Conservation (phyloP, 176 grass and related monocot genomes). For the Aegilops sharonensis region DNA sequence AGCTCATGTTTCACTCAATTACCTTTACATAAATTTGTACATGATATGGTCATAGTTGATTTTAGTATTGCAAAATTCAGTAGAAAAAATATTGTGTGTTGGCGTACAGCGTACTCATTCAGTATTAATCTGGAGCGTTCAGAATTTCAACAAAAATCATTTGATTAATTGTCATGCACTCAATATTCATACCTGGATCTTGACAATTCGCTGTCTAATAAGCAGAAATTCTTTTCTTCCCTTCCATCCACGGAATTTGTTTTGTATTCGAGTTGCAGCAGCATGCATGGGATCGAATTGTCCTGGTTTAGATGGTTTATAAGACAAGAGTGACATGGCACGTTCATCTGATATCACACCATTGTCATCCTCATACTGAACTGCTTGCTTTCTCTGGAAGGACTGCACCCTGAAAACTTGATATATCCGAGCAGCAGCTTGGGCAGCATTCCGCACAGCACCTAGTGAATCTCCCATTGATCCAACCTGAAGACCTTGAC, state of each 20-base stretch:
- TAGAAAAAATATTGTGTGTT: no score
- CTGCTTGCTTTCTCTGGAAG: conserved; percentile 92
- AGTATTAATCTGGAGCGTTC: not conserved
- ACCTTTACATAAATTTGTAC: not conserved
- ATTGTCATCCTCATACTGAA: conserved; percentile 68
- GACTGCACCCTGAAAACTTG: conserved; percentile 95
- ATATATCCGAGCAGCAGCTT: conserved; percentile 73
- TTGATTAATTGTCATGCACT: not conserved
- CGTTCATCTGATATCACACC: conserved; percentile 66
- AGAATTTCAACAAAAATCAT: not conserved
- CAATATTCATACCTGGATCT: conserved; percentile 75
- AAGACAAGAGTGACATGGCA: conserved; percentile 58
- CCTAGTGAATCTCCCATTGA: conserved; percentile 79
- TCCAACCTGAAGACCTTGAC: conserved; percentile 39
- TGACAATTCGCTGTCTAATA: conserved; percentile 78
- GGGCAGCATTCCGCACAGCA: conserved; percentile 89
- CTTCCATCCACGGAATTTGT: conserved; percentile 91
- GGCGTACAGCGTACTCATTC: not conserved
- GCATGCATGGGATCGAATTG: conserved; percentile 61
- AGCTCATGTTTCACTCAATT: not conserved
- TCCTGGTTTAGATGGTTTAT: conserved; percentile 66
- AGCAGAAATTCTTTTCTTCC: conserved; percentile 91
- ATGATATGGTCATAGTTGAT: not conserved
- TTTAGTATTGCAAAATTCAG: conserved; percentile 14
- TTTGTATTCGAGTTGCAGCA: conserved; percentile 95